Evolutionary conservation across 805 yeast species (phyloP).

Genomic region (Schizosaccharomyces octosporus): DNA sequence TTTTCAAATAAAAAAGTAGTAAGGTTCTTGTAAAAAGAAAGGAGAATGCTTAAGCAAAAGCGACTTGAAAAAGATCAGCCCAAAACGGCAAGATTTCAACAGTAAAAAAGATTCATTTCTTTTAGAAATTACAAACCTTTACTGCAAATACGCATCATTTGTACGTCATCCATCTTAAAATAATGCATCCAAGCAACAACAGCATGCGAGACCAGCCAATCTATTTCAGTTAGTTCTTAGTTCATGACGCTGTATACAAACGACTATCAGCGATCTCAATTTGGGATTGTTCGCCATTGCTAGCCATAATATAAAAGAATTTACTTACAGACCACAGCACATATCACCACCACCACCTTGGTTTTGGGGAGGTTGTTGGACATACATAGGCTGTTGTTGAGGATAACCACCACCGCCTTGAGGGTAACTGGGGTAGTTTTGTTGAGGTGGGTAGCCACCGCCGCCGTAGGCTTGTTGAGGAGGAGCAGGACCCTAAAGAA

Average conservation of each 20-base stretch:
- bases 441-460: not conserved
- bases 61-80: no score
- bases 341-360: not conserved
- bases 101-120: no score
- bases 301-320: not conserved
- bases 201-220: slow-evolving; percentile 1
- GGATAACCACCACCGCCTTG: not conserved
- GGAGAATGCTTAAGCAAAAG: no score
- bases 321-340: slow-evolving; percentile 1
- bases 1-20: no score
- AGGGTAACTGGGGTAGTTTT: not conserved
- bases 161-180: not conserved
- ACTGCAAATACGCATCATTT: no score
- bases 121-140: no score
- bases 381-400: slow-evolving; percentile 1
- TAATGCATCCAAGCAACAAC: not conserved
- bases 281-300: not conserved
- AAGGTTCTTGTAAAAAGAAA: no score
- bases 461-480: not conserved
- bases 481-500: not conserved
- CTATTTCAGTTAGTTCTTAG: not conserved
- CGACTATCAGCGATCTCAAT: not conserved
- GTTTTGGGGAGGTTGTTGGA: not conserved
- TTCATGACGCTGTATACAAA: not conserved
- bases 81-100: no score